These are phyloP conservation scores for Chrysosporium keratinophilum DNA, from an alignment of 2,329 filamentous ascomycete genomes.

Conservation along the genomic window DNA sequence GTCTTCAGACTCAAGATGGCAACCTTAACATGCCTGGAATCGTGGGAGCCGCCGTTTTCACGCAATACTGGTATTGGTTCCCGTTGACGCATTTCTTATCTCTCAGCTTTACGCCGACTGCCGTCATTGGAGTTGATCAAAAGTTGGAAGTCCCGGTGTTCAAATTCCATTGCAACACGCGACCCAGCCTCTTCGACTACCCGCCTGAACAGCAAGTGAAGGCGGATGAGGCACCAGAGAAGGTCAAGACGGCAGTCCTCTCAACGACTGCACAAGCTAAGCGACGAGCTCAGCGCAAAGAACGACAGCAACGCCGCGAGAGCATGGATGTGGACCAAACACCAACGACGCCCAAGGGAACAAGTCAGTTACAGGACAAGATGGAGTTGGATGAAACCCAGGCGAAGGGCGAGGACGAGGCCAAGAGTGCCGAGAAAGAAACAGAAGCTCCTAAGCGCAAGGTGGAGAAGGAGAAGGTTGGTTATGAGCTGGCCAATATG, in stretches of 20 bases:
- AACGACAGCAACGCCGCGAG: slow-evolving; percentile 75
- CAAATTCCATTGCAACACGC: slow-evolving; percentile 91
- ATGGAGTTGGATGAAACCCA: slow-evolving; percentile 58
- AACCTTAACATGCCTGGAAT: slow-evolving; percentile 98
- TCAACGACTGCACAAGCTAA: slow-evolving; percentile 97
- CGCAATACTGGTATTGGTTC: slow-evolving; percentile 99
- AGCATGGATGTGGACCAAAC: slow-evolving; percentile 90
- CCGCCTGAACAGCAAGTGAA: slow-evolving; percentile 95
- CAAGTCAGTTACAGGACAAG: slow-evolving; percentile 57
- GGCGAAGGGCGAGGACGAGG: slow-evolving; percentile 55
- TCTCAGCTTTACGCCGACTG: slow-evolving; percentile 90
- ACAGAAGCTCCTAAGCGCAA: slow-evolving; percentile 68
- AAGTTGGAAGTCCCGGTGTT: slow-evolving; percentile 87
- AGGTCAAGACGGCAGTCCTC: slow-evolving; percentile 89
- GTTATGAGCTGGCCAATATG: slow-evolving; percentile 96
- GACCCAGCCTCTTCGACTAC: slow-evolving; percentile 94
- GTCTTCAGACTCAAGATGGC: slow-evolving; percentile 91
- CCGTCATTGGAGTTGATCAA: slow-evolving; percentile 88
- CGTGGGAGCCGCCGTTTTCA: slow-evolving; percentile 95
- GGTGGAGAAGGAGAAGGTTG: slow-evolving; percentile 88
- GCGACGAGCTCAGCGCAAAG: slow-evolving; percentile 86
- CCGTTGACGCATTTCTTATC: slow-evolving; percentile 96
- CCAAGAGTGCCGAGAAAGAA: slow-evolving; percentile 48
- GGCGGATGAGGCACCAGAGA: slow-evolving; percentile 80
- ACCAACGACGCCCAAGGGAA: slow-evolving; percentile 60